These are phyloP conservation scores for Globisporangium camurandrum DNA, from an alignment of 352 stramenopile species.

Conservation along the genomic window DNA sequence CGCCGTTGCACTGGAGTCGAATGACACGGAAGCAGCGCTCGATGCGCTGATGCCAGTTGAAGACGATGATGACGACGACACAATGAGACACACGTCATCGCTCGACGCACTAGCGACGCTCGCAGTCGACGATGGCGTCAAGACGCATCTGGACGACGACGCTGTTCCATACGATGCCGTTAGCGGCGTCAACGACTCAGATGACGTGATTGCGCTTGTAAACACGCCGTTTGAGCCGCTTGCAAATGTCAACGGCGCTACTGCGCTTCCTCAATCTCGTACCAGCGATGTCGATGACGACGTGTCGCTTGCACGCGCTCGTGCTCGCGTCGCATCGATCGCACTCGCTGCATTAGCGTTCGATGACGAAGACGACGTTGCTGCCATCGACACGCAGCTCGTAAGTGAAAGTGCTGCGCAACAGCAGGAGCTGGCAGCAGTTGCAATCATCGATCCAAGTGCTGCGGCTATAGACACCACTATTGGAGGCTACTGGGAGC, in stretches of 20 bases:
- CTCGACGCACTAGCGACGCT: too few species aligned
- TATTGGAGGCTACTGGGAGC: slow-evolving; percentile 26
- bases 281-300: background rate
- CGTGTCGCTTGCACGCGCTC: background rate
- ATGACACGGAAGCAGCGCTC: too few species aligned
- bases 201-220: background rate
- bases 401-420: background rate
- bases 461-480: background rate
- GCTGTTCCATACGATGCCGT: background rate
- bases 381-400: background rate
- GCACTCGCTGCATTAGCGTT: slow-evolving; percentile 15
- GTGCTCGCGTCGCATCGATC: slow-evolving; percentile 3
- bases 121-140: background rate
- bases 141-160: background rate
- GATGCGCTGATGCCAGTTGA: too few species aligned
- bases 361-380: slow-evolving; percentile 6
- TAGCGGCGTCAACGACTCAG: background rate
- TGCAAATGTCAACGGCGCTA: background rate
- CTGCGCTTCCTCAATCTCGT: background rate
- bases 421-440: background rate
- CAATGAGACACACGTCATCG: too few species aligned
- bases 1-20: too few species aligned
- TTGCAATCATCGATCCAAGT: background rate
- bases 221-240: background rate
- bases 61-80: too few species aligned